These are phyloP conservation scores for Sporobolus alterniflorus DNA, from an alignment of 202 grass and related monocot genomes.

Conservation along the genomic window DNA sequence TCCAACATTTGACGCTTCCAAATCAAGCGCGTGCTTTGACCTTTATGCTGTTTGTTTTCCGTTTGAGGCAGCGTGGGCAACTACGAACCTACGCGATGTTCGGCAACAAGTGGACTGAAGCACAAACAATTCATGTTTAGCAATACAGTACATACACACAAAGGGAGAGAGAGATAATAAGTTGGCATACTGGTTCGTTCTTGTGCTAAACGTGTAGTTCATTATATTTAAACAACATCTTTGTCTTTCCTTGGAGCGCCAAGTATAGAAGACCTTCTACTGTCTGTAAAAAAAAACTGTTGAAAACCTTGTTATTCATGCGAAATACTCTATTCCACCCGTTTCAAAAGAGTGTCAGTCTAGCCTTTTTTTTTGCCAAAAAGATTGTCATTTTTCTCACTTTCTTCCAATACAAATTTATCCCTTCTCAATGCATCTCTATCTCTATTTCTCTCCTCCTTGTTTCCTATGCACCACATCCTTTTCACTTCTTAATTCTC, in stretches of 20 bases:
- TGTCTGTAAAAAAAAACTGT: not conserved
- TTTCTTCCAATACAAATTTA: no score
- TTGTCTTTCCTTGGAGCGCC: not conserved
- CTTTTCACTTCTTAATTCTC: no score
- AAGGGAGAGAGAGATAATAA: not conserved
- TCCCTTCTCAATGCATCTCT: no score
- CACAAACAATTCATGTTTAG: not conserved
- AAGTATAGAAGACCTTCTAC: not conserved
- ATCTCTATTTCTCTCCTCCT: no score
- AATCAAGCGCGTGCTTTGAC: conserved; percentile 35
- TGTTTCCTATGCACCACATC: no score
- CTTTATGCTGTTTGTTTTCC: not conserved
- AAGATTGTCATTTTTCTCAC: no score
- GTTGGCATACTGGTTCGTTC: not conserved
- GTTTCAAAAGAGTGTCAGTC: no score
- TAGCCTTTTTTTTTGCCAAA: no score
- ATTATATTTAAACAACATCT: not conserved
- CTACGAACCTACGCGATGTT: not conserved
- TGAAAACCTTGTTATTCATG: not conserved
- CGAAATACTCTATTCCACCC: not conserved
- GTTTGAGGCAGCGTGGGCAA: not conserved
- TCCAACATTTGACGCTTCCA: conserved; percentile 60
- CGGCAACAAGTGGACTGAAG: not conserved
- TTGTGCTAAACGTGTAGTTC: not conserved
- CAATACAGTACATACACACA: no score